Base-by-base conservation (phyloP, 495 filamentous ascomycete genomes). In the Lichina pygmaea region DNA sequence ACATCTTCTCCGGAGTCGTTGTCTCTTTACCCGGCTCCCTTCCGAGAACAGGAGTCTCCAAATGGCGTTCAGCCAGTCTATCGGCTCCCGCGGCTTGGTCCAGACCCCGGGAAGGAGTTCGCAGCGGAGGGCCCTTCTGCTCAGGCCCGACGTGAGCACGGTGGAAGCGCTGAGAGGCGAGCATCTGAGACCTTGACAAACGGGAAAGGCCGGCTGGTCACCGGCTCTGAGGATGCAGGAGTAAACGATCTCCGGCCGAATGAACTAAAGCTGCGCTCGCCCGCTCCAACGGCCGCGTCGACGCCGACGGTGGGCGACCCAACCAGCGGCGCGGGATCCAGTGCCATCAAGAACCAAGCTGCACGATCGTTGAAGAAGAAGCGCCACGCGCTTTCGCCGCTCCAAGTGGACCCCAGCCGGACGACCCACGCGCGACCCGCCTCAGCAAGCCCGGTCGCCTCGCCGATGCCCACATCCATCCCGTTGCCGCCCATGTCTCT, bases 401-500 rank as follows among this genome's bases (percentile, higher is more conserved):
- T 38, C 42, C 6, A 48, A 38, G 34, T 54, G 53, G 10, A 41
- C 53, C 34, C 57, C 56, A 17, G 51, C 64, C 16, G 62, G 65
- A 72, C 12, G 49, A 48, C 54, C 15, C 58, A 56, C 52, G 44
- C 24, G 11, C 44, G 17, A 6, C 34, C 43, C 12, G 6, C 45
- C 32, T 49, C 48, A 6, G 44, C 48, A 0, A 17, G 31, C 56
- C 8, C 63, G n/a, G 53, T 70, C 24, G 61, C 72, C 4, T 81
- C 81, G 8, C 78, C 78, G 0, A 67, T 81, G 56, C 73, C 75
- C 32, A 60, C 66, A n/a, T 57, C 70, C 6, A 72, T 91, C 41
- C 85, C 84, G 8, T 61, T 89, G 0, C 85, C 84, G 7, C 85
- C 85, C 5, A 66, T 85, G 56, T 92, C 85, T 0, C 69, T 94